A percentile compares a stretch with the other conserved stretches of the same genome.
These are phyloP conservation scores for Metarhizium guizhouense DNA, from an alignment of 2,329 filamentous ascomycete genomes.

Conservation along the genomic window DNA sequence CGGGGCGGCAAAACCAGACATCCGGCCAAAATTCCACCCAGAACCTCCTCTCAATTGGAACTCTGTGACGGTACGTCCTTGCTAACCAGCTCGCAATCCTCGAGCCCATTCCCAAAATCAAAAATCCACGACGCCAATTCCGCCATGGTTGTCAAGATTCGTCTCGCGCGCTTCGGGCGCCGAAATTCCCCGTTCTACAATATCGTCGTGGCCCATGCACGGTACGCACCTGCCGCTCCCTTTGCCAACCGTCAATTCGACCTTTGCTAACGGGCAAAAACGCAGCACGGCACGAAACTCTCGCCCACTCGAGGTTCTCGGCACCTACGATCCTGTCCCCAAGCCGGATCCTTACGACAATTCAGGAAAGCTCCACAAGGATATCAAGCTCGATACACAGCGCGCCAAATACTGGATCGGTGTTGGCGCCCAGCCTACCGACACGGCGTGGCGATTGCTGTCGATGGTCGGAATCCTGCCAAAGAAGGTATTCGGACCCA, in stretches of 20 bases:
- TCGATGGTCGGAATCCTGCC: conserved; percentile 56
- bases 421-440: conserved; percentile 89
- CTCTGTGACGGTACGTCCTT: not conserved
- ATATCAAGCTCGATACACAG: conserved; percentile 75
- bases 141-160: conserved; percentile 84
- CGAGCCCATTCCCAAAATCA: not conserved
- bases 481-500: conserved; percentile 27
- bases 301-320: conserved; percentile 88
- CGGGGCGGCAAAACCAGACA: conserved; percentile 26
- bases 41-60: not conserved
- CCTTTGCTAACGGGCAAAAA: not conserved
- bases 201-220: conserved; percentile 88
- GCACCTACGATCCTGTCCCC: conserved; percentile 63
- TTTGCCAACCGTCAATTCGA: not conserved
- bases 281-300: conserved; percentile 73
- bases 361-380: conserved; percentile 71
- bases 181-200: conserved; percentile 91
- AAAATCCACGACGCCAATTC: not conserved
- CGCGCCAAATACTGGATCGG: conserved; percentile 93
- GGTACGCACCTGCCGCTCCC: conserved; percentile 43
- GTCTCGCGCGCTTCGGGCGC: conserved; percentile 87
- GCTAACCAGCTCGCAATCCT: not conserved
- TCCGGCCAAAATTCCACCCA: conserved; percentile 17
- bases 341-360: conserved; percentile 50
- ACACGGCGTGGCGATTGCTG: conserved; percentile 79